Evolutionary conservation across 345 rosid species (phyloP).

Genomic region (Brassica carinata): DNA sequence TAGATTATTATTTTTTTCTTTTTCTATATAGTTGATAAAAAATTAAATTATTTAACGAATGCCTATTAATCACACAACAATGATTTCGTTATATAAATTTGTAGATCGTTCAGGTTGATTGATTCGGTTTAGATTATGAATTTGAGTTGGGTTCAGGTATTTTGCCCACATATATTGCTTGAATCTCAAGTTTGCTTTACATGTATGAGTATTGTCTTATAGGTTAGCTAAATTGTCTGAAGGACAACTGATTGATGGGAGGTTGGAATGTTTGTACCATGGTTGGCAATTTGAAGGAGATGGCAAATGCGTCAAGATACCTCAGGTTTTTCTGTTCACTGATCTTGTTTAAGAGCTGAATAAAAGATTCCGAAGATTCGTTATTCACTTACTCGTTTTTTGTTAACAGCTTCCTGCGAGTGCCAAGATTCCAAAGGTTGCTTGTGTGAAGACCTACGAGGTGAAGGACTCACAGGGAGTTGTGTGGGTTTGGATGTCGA

Average conservation of each 20-base stretch:
- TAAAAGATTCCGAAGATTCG: neutral
- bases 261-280: slow-evolving; percentile 90
- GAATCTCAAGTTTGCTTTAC: neutral
- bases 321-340: slow-evolving; percentile 58
- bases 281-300: slow-evolving; percentile 97
- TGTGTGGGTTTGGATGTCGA: slow-evolving; percentile 94
- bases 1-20: neutral
- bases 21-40: neutral
- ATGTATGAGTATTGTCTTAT: neutral
- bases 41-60: neutral
- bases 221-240: slow-evolving; percentile 94
- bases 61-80: too few relatives aligned
- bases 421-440: slow-evolving; percentile 81
- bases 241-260: slow-evolving; percentile 87
- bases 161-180: neutral
- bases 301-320: slow-evolving; percentile 86
- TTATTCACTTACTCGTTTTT: slow-evolving; percentile 3
- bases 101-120: neutral
- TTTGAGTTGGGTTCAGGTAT: neutral
- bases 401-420: slow-evolving; percentile 64
- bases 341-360: neutral
- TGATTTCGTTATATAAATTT: neutral
- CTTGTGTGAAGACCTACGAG: slow-evolving; percentile 70
- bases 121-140: neutral
- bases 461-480: slow-evolving; percentile 90